Evolutionary conservation across 352 stramenopile genomes (phyloP), one percentile per base, ranked within the genome.

Genomic region (Aphanomyces euteiches): DNA sequence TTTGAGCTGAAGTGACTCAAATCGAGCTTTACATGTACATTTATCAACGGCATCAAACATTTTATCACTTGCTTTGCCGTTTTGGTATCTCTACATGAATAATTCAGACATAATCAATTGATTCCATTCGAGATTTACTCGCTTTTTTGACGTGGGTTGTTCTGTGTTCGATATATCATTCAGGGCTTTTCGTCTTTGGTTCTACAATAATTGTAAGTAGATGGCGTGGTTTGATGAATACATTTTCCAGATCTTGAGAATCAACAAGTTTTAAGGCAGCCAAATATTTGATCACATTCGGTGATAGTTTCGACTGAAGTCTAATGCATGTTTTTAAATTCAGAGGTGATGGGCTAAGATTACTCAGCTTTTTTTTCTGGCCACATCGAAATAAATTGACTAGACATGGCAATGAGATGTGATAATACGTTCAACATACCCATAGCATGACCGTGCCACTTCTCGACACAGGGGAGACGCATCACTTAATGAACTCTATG

Each of bases 121-220:
- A 28, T 28, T 28, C 28, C 28, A 28, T n/a, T 12, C 17, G 43
- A 50, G 43, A 50, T 50, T 50, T 50, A 58, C 7, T 17, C 36
- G 21, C 50, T 61, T 40, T 50, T 50, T 15, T 19, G 34, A 10
- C 8, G 19, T 10, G 21, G 19, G 15, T 19, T 61, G 12, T 12
- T 17, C 34, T 17, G 54, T 61, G 21, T 61, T 61, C 12, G 54
- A 61, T n/a, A 61, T 61, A 41, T 61, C 54, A 41, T 61, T 28
- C 5, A 61, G 54, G 6, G 54, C 54, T 61, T 39, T 37, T 13
- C 54, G 54, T 17, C 54, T 7, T 13, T 28, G 54, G 1, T 45
- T n/a, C 8, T 61, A 37, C 54, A 40, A 37, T 61, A 61, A 50
- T 50, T n/a, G 43, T 50, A 28, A 28, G 28, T 2, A 28, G 28